A percentile compares a stretch with the other conserved stretches of the same genome.
phyloP scores from a whole-genome alignment of 495 filamentous ascomycete genomes.

The Penicillium odoratum region DNA sequence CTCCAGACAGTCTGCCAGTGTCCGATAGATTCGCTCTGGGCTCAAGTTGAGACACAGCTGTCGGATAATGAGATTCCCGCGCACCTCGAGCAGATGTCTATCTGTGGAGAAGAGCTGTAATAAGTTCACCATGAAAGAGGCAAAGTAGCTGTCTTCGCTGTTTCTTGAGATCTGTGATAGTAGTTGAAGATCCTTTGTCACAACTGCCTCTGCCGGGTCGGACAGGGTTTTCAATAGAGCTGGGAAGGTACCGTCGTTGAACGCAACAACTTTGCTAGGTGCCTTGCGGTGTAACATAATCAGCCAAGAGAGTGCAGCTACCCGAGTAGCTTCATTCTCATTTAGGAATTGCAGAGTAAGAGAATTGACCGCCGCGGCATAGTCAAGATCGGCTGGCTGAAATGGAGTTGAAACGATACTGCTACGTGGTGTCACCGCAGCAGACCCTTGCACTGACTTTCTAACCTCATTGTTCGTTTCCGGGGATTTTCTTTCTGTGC shows the following conservation, averaged over 20 bases:
- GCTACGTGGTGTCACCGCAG: constrained; percentile 49
- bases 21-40: constrained; percentile 93
- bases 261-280: constrained; percentile 88
- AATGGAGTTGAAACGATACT: constrained; percentile 44
- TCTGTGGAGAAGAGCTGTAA: constrained; percentile 95
- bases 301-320: constrained; percentile 92
- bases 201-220: constrained; percentile 92
- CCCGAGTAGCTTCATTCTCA: constrained; percentile 92
- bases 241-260: constrained; percentile 96
- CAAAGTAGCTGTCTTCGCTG: constrained; percentile 96
- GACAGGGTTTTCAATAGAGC: constrained; percentile 95
- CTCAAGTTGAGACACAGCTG: constrained; percentile 92
- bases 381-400: constrained; percentile 74
- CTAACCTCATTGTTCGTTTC: constrained; percentile 34
- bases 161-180: constrained; percentile 94
- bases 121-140: constrained; percentile 96
- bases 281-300: constrained; percentile 97
- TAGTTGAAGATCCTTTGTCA: constrained; percentile 91
- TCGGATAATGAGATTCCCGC: constrained; percentile 94
- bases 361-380: constrained; percentile 93
- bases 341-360: constrained; percentile 93
- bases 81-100: constrained; percentile 81
- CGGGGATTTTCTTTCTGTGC: constrained; percentile 51
- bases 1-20: constrained; percentile 93
- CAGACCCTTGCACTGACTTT: constrained; percentile 35